Percentiles rank a stretch among this genome's conserved stretches.
phyloP scores from a whole-genome alignment of 768 basidiomycete genomes.

The Lactifluus volemus region DNA sequence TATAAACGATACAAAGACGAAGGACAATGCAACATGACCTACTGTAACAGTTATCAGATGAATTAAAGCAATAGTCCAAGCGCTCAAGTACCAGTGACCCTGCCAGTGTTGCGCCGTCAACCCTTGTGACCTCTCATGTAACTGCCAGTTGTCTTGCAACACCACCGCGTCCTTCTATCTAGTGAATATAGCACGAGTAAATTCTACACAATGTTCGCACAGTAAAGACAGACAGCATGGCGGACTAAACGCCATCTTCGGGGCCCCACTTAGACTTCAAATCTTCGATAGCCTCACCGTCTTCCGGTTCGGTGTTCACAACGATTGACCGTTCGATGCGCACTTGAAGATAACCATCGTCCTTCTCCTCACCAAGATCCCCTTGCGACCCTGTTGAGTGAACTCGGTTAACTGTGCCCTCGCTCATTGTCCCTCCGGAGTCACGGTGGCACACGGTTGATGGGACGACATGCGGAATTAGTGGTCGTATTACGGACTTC shows the following conservation, averaged over 20 bases:
- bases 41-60: too few species aligned
- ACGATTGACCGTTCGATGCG: conserved; percentile 3
- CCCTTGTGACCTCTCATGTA: neutral
- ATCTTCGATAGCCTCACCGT: neutral
- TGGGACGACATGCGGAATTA: neutral
- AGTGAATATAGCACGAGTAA: neutral
- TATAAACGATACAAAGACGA: too few species aligned
- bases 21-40: too few species aligned
- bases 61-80: too few species aligned
- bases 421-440: neutral
- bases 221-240: neutral
- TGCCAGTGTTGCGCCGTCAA: too few species aligned
- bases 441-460: neutral
- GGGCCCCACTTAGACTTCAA: neutral
- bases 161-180: neutral
- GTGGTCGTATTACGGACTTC: neutral
- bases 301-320: neutral
- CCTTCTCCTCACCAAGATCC: neutral
- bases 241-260: neutral
- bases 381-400: neutral
- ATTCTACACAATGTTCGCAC: neutral
- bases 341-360: conserved; percentile 16
- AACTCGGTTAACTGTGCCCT: neutral
- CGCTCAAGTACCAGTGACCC: too few species aligned
- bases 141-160: neutral